Evolutionary conservation across 148 eudicot species (phyloP).

Genomic region (Vaccinium myrtillus): DNA sequence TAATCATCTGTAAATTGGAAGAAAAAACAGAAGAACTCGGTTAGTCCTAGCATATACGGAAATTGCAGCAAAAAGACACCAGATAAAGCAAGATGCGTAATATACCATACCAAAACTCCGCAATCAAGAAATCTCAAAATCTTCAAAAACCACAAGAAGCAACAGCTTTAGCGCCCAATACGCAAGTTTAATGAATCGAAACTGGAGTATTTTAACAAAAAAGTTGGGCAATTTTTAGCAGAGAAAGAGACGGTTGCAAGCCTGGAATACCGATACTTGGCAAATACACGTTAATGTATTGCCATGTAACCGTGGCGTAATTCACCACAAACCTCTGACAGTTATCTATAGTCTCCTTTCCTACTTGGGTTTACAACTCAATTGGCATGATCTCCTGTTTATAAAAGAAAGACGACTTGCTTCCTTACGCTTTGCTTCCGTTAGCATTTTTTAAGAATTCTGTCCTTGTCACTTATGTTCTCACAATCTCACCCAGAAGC

Average conservation of each 20-base stretch:
- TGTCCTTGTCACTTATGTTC: not conserved
- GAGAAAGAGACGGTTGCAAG: not conserved
- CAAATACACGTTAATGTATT: not conserved
- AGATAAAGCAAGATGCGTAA: not conserved
- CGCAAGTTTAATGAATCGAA: not conserved
- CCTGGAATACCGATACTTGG: not conserved
- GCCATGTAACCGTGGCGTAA: not conserved
- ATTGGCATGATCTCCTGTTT: not conserved
- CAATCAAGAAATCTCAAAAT: not conserved
- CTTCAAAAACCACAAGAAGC: constrained; percentile 5
- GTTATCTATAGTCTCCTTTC: not conserved
- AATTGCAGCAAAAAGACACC: not conserved
- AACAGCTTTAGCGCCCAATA: not conserved
- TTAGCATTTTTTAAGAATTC: not conserved
- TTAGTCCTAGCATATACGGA: not conserved
- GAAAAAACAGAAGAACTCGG: not conserved
- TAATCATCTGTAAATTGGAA: constrained; percentile 19
- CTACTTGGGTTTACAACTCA: not conserved
- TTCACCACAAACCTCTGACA: not conserved
- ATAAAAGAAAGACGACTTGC: not conserved
- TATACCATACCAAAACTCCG: not conserved
- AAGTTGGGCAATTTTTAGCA: not conserved
- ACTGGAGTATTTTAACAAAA: not conserved
- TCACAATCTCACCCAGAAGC: not conserved
- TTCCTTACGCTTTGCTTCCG: not conserved